A percentile compares a stretch with the other conserved stretches of the same genome.
Evolutionary conservation across 805 yeast species (phyloP).

Genomic region (Metschnikowia amazonensis): DNA sequence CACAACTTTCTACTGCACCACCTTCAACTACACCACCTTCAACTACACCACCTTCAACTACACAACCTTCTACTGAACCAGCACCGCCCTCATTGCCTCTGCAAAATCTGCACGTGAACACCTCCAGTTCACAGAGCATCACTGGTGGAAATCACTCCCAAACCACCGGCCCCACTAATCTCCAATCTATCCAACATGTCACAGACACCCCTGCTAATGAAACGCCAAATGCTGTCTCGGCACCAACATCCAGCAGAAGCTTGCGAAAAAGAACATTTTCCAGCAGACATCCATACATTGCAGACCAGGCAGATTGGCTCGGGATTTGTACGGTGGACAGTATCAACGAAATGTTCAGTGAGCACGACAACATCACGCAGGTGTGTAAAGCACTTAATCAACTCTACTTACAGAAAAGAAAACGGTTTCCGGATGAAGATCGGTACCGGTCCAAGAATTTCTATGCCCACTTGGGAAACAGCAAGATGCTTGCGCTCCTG

Average conservation of each 20-base stretch:
- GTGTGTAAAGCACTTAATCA: constrained; percentile 36
- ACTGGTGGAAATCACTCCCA: background rate
- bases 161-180: background rate
- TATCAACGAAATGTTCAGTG: constrained; percentile 37
- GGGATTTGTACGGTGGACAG: constrained; percentile 34
- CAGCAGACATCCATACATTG: constrained; percentile 42
- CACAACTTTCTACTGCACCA: no score
- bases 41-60: no score
- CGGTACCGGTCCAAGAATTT: constrained; percentile 37
- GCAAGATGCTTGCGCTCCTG: constrained; percentile 11
- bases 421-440: constrained; percentile 36
- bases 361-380: constrained; percentile 26
- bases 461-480: constrained; percentile 33
- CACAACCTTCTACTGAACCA: no score
- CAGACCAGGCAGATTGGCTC: constrained; percentile 43
- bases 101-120: background rate
- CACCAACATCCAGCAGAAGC: constrained; percentile 19
- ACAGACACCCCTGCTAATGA: background rate
- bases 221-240: background rate
- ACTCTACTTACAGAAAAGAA: constrained; percentile 29
- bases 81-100: no score
- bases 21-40: no score
- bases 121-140: background rate
- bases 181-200: background rate
- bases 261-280: constrained; percentile 41